Base-by-base conservation (phyloP, 2,329 filamentous ascomycete genomes). In the Phialophora verrucosa region DNA sequence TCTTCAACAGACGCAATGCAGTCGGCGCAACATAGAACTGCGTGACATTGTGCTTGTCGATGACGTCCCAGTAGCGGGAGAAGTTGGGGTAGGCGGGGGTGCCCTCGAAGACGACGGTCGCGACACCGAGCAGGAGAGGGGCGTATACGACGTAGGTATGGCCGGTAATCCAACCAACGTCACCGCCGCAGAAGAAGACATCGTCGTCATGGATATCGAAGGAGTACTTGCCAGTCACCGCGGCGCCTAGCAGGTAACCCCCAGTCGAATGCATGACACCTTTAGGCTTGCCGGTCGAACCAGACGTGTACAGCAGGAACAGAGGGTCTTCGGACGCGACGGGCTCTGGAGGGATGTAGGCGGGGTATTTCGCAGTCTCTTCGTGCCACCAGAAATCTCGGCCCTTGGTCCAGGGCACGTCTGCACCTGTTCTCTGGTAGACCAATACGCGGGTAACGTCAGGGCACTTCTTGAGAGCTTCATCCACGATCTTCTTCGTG, bases 1-100 rank as follows among this genome's bases (percentile, higher is more conserved):
- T 92, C 88, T 99, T 99, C 75, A 99, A 84, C 74, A 99, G 81
- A 73, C 95, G 88, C 78, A 99, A 83, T 11, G 95, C 95, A 27
- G 95, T 99, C 25, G 95, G 95, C 1, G 95, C 95, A 68, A 98
- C 95, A 78, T 99, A 99, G 83, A 99, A 99, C 75, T 99, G 95
- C 23, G 93, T 97, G 72, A 99, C 91, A 71, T 91, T 86, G 83
- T 99, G 91, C 84, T 96, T 92, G 74, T 93, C 92, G 78, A 98
- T 94, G 61, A 98, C 95, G 72, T 98, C 93, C 95, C 95, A 99
- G 84, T 99, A 99, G 73, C 95, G 88, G 64, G 94, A 97, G 84
- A 97, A 99, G 84, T 96, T 90, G 74, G 95, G 95, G 79, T 98
- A 98, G 59, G 94, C 94, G 0, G 95, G 95, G 2, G 95, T 99